Evolutionary conservation across 2,329 filamentous ascomycete species (phyloP).

Genomic region (Fusarium graminum): DNA sequence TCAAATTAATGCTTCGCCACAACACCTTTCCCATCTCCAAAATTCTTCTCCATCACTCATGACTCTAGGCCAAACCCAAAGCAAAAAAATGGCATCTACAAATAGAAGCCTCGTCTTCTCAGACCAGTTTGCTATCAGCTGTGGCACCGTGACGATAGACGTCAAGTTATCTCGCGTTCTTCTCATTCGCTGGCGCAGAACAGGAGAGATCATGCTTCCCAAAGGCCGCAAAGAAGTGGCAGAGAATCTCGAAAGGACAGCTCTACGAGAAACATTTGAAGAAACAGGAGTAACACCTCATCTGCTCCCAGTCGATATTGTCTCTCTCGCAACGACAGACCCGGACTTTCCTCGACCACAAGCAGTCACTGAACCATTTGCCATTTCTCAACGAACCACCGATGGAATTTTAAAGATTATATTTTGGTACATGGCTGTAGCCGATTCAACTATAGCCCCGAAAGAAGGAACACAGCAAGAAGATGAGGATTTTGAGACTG

Average conservation of each 20-base stretch:
- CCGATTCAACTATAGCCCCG: constrained; percentile 8
- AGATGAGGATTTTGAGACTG: constrained; percentile 17
- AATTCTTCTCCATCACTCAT: no score
- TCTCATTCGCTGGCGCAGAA: constrained; percentile 7
- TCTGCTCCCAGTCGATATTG: constrained; percentile 6
- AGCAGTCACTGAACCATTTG: constrained; percentile 10
- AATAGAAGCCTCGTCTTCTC: constrained; percentile 6
- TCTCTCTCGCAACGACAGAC: not conserved
- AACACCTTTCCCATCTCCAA: no score
- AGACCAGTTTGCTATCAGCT: constrained; percentile 19
- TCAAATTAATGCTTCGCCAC: no score
- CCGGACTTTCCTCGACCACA: not conserved
- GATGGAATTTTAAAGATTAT: constrained; percentile 9
- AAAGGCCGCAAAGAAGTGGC: constrained; percentile 20
- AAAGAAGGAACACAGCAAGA: constrained; percentile 20
- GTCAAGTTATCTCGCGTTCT: not conserved
- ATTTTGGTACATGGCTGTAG: constrained; percentile 21
- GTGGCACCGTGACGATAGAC: constrained; percentile 8
- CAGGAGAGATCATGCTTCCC: constrained; percentile 18
- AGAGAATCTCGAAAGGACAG: constrained; percentile 9
- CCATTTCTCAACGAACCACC: constrained; percentile 10
- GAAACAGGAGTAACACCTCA: constrained; percentile 7
- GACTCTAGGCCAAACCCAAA: no score
- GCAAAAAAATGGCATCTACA: constrained; percentile 2
- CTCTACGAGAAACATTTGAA: constrained; percentile 20